Conservation (phyloP, 345 rosid species). For the Bruguiera gymnorhiza region DNA sequence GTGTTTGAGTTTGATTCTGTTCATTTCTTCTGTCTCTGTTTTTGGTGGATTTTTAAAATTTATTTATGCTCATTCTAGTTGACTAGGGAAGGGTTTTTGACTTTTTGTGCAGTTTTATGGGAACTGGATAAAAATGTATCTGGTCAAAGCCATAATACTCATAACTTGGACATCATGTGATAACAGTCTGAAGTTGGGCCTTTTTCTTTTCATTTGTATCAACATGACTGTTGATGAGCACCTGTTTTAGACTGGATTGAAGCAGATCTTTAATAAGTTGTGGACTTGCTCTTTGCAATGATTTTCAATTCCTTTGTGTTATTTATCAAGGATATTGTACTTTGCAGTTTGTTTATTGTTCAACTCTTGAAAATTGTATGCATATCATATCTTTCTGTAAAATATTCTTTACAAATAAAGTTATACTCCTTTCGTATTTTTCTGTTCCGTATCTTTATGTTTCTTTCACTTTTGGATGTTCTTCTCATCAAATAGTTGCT, state of each 20-base stretch:
- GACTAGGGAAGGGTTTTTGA: too few species aligned
- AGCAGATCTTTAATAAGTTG: background rate
- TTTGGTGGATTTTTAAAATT: too few species aligned
- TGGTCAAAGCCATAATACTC: background rate
- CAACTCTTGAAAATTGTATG: background rate
- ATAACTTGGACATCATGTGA: background rate
- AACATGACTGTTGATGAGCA: background rate
- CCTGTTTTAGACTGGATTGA: too few species aligned
- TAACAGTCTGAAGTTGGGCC: too few species aligned
- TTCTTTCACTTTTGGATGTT: too few species aligned
- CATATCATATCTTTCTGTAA: background rate
- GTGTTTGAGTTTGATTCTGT: too few species aligned
- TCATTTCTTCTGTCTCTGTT: too few species aligned
- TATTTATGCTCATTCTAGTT: too few species aligned
- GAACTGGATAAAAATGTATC: background rate
- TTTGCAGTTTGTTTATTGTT: background rate
- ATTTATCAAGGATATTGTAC: background rate
- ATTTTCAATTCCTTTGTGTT: background rate
- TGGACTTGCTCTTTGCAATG: slow-evolving; percentile 3
- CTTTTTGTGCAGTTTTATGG: too few species aligned
- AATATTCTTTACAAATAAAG: background rate
- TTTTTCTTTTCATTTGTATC: background rate
- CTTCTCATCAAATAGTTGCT: too few species aligned
- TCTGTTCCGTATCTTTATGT: slow-evolving; percentile 2
- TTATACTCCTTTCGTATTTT: background rate